Base-by-base conservation (phyloP, 805 yeast species). In the Ogataea siamensis region DNA sequence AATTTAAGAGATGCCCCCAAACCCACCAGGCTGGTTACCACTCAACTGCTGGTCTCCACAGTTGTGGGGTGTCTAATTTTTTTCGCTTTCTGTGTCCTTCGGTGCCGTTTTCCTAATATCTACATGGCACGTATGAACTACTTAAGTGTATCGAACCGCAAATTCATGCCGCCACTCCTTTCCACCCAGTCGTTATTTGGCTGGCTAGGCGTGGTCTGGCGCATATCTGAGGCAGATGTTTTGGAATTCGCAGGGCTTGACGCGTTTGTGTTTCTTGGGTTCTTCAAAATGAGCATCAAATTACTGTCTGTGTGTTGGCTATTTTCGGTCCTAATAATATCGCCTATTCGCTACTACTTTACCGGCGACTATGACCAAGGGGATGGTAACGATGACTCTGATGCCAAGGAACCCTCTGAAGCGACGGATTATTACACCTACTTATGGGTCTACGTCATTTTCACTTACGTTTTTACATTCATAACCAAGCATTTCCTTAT, bases 171-270 rank as follows among this genome's bases (percentile, higher is more conserved):
- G 7, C 95, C 93, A 3, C 54, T 60, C 21, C 65, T 86, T 13
- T 80, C 85, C 5, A 49, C 65, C 31, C 59, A 58, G 25, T 70
- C 86, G 2, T 57, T 84, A 9, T 83, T 88, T 51, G 88, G 89
- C 2, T 91, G 98, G 97, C 69, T 89, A 7, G 74, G 80, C 0
- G 74, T 78, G 0, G 64, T 91, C 10, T 75, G 74, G 55, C 60
- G 61, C 9, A 78, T 89, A 13, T 68, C 72, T 17, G 98, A 91
- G 50, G 70, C 74, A 11, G 88, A 87, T 41, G 74, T 93, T 2
- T 69, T 91, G 34, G 91, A 87, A 44, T 83, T 81, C 53, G 96
- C 97, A 2, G 99, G 99, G 0, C 63, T 91, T 29, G 99, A 91
- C 64, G 97, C 97, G 0, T 88, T 76, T 63, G 98, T 93, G 32